phyloP scores from a whole-genome alignment of 371 early-diverging fungal species.

The Mucor ambiguus region DNA sequence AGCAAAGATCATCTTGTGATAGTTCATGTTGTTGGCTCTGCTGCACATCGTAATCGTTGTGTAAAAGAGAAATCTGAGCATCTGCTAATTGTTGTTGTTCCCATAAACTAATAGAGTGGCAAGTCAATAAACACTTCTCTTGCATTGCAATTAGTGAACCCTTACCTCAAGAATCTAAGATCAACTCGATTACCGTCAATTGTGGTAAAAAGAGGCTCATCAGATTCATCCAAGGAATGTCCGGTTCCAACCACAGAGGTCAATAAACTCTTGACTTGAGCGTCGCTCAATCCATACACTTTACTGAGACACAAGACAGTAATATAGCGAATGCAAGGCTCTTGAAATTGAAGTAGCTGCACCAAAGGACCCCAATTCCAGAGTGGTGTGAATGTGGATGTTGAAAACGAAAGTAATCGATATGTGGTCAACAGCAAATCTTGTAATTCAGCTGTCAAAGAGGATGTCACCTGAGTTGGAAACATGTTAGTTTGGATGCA shows the following conservation, averaged over 20 bases:
- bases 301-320: conserved; percentile 57
- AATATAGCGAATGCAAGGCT: conserved; percentile 53
- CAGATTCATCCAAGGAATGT: conserved; percentile 24
- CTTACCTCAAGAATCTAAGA: conserved; percentile 51
- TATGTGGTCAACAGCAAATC: conserved; percentile 62
- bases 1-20: conserved; percentile 50
- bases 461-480: conserved; percentile 11
- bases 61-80: conserved; percentile 36
- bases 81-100: conserved; percentile 48
- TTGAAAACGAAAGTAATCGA: conserved; percentile 60
- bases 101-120: conserved; percentile 35
- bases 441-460: conserved; percentile 37
- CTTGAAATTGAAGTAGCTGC: conserved; percentile 49
- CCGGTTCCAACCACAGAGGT: conserved; percentile 27
- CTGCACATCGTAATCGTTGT: conserved; percentile 41
- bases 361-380: conserved; percentile 73
- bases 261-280: conserved; percentile 35
- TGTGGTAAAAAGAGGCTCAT: conserved; percentile 35
- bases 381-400: conserved; percentile 56
- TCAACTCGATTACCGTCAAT: conserved; percentile 42
- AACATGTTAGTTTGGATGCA: not conserved
- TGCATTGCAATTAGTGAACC: too few relatives aligned
- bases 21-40: conserved; percentile 24
- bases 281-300: conserved; percentile 57
- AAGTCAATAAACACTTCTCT: too few relatives aligned